Base-by-base conservation (phyloP, 805 yeast species). In the Zygoascus bituminiphila region DNA sequence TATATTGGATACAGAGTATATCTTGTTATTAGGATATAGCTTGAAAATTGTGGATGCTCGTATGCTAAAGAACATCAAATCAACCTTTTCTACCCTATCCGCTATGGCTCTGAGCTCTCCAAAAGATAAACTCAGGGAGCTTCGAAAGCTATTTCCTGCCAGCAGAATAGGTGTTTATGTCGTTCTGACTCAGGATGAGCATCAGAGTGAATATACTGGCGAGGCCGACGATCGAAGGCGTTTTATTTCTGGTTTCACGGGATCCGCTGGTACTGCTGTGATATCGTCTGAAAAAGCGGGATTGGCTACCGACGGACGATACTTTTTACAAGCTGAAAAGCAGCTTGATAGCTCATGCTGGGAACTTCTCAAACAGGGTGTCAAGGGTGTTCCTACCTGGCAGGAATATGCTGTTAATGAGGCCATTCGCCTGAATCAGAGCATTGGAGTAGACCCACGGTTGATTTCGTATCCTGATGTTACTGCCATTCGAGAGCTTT, bases 201-300 rank as follows among this genome's bases (percentile, higher is more conserved):
- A 91, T 64, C 91, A 84, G 64, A 80, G 89, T 23, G 98, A 91
- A 67, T 89, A 89, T 58, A 91, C 91, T 6, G 76, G 93, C 0
- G 68, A 75, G 1, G 78, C 82, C 12, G 98, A 91, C 63, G 86
- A 83, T 62, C 77, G 96, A 57, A 73, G 97, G 49, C 83, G 78
- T 47, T 91, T 75, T 58, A 83, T 91, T 23, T 76, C 89, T 5
- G 97, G 73, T 0, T 91, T 91, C 67, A 83, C 91, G 10, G 98
- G 98, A 0, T 81, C 91, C 44, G 95, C 97, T 1, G 98, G 98
- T 21, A 70, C 87, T 20, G 97, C 96, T 1, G 75, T 93, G n/a
- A 74, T 91, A 17, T 81, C 95, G 4, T 62, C 70, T 40, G 72
- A 73, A 47, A 76, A 78, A 42, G 94, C 96, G 12, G 85, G 84